Base-by-base conservation (phyloP, 768 basidiomycete species). In the Strobilomyces dryophilus region DNA sequence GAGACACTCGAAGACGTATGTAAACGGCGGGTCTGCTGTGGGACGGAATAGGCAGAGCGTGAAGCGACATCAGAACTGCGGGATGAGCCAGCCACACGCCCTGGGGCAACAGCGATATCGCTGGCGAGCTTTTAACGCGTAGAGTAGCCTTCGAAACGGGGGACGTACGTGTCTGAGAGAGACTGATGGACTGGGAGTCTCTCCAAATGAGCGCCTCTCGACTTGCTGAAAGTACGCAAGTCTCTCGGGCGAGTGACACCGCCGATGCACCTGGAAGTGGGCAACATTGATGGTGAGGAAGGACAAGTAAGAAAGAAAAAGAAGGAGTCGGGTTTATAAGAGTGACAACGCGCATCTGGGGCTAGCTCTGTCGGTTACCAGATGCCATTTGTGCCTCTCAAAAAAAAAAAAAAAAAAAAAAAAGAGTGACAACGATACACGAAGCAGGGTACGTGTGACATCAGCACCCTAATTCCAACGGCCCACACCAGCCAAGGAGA, bases 231-330 rank as follows among this genome's bases (percentile, higher is more conserved):
- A n/a, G 56, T 50, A 8, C 71, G 71, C 18, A 79, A 45, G 40
- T 72, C 70, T 9, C 51, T 58, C 0, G 76, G 74, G 32, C 72
- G 68, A 5, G 76, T 66, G 59, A 74, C 68, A 41, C 76, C 76
- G 1, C 71, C 65, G 61, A 71, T 65, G 48, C 65, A 71, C 15
- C 78, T 79, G 47, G 56, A 57, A 36, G 53, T 45, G 40, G 53
- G 39, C 0, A 44, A 11, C 66, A 66, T 70, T 3, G 49, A 51
- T 0, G 18, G 49, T 21, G 35, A 46, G 11, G n/a, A 45, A 41
- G 43, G 39, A 34, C 1, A 17, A 46, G 34, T 34, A 35, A 39
- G 45, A 45, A 20, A 54, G 29, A 39, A 49, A 42, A 43, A 31
- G 6, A 27, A 34, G 34, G 44, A 18, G 20, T 14, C 5, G 26